Base-by-base conservation (phyloP, 2,329 filamentous ascomycete species). In the Fusarium transvaalense region DNA sequence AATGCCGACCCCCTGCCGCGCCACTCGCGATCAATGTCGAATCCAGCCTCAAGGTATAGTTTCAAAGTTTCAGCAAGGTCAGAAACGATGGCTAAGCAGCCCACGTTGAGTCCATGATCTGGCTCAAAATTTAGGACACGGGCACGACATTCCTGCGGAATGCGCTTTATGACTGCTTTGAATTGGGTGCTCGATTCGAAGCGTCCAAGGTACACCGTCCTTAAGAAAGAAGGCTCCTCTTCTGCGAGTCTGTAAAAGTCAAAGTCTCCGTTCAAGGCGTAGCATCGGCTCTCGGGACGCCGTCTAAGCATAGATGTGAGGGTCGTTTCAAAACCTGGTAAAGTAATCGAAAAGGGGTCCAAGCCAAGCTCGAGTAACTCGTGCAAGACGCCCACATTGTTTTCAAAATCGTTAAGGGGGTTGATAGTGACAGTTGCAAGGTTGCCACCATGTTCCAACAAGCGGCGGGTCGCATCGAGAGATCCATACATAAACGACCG, bases 241-340 rank as follows among this genome's bases (percentile, higher is more conserved):
- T 62, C 37, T 21, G 47, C 54, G 13, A 74, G 48, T 5, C 50
- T 51, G 12, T 54, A 56, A 42, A 66, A 73, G 63, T 74, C 72
- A 31, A 73, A 61, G 17, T 63, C 37, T 19, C 47, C 51, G 51
- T 72, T 74, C 10, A 74, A 37, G 13, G 46, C 56, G 15, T 50
- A 61, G 2, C 46, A 29, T 15, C 61, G 63, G 19, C 50, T 37
- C 6, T 32, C 15, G 3, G 27, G 4, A 9, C 45, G 15, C 34
- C 21, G 48, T 4, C 13, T 32, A 5, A 71, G 39, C 47, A 69
- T 35, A 17, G 25, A 23, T 15, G 56, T 43, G 6, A 67, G 25
- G 8, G 65, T 43, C 10, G 66, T 61, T 17, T 43, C 35, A 1
- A 23, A 17, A 7, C 55, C 47, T 1, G 56, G 25, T 2, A 56